phyloP scores from a whole-genome alignment of 148 eudicot species.

The Talinum fruticosum region DNA sequence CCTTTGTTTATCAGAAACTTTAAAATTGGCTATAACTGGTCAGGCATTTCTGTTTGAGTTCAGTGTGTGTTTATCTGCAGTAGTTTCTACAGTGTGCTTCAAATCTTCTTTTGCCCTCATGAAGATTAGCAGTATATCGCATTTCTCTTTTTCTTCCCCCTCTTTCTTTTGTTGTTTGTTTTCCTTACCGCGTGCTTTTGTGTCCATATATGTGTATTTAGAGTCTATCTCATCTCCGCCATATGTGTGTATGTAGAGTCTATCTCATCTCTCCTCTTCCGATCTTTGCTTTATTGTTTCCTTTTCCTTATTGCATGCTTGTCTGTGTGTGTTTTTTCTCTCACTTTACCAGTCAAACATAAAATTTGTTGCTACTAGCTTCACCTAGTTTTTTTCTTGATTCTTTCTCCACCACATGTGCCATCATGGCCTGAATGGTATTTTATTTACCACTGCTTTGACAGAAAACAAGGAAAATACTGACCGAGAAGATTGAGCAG shows the following conservation, averaged over 20 bases:
- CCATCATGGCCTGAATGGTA: constrained; percentile 1
- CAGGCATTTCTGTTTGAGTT: background rate
- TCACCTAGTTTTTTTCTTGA: too few relatives aligned
- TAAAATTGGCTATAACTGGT: background rate
- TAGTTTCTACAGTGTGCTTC: background rate
- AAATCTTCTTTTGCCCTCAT: background rate
- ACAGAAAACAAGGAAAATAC: constrained; percentile 69
- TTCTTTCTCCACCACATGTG: too few relatives aligned
- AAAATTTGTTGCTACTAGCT: too few relatives aligned
- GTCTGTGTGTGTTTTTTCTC: background rate
- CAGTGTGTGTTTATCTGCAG: background rate
- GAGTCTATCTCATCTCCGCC: too few relatives aligned
- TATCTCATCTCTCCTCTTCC: too few relatives aligned
- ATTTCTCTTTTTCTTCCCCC: too few relatives aligned
- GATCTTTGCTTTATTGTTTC: background rate
- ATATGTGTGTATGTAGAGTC: too few relatives aligned
- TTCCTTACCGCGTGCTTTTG: background rate
- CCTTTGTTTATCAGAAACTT: background rate
- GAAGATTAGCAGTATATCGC: constrained; percentile 1
- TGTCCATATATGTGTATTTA: too few relatives aligned
- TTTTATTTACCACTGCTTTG: constrained; percentile 15
- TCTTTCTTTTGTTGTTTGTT: background rate
- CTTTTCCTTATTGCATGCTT: background rate
- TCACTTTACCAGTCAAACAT: too few relatives aligned
- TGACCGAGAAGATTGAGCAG: constrained; percentile 77